Conservation (phyloP, 441 rosid species). For the Hura crepitans region DNA sequence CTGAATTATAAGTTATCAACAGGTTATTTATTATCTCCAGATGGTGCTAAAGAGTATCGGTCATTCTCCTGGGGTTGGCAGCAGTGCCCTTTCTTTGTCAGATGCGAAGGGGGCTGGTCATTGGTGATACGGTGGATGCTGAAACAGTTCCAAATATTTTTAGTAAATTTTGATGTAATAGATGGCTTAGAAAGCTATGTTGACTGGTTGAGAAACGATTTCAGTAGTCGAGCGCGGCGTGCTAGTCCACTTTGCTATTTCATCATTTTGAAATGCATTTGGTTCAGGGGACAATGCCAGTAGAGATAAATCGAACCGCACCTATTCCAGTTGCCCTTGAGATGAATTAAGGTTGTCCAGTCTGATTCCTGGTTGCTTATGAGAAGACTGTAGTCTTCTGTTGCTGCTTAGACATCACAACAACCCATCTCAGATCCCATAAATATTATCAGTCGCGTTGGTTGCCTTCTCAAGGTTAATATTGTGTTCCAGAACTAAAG, state of each 20-base stretch:
- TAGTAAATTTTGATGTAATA: conserved; percentile 75
- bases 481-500: not conserved
- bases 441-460: conserved; percentile 52
- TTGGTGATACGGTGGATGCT: conserved; percentile 53
- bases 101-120: conserved; percentile 37
- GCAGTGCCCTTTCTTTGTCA: conserved; percentile 71
- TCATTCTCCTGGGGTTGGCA: conserved; percentile 67
- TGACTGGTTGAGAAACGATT: not conserved
- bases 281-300: conserved; percentile 67
- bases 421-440: conserved; percentile 25
- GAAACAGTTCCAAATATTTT: conserved; percentile 59
- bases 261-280: conserved; percentile 11
- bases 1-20: conserved; percentile 17
- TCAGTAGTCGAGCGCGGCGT: not conserved
- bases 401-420: conserved; percentile 26
- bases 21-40: conserved; percentile 35
- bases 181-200: not conserved
- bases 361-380: conserved; percentile 75
- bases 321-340: conserved; percentile 63
- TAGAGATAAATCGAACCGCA: conserved; percentile 59
- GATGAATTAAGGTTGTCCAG: conserved; percentile 66
- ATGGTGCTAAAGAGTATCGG: conserved; percentile 74
- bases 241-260: conserved; percentile 4
- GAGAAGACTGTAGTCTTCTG: conserved; percentile 45
- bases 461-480: conserved; percentile 12